Evolutionary conservation across 257 asterid genomes (phyloP).

Genomic region (Henckelia pumila): DNA sequence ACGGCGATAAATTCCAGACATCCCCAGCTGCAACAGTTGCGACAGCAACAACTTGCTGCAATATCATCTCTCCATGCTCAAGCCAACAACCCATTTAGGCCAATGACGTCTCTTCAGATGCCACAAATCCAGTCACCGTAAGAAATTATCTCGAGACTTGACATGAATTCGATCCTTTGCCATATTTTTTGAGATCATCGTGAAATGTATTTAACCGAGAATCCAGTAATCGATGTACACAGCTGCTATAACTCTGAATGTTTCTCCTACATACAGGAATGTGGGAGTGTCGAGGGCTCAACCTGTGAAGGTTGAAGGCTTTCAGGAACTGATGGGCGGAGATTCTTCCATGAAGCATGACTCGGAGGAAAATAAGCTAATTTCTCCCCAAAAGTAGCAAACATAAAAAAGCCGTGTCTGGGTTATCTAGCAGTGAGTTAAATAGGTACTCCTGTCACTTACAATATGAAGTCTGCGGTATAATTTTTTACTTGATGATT

Average conservation of each 20-base stretch:
- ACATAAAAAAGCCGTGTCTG: slow-evolving; percentile 1
- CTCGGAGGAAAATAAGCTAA: slow-evolving; percentile 78
- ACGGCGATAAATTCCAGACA: slow-evolving; percentile 54
- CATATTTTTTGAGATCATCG: neutral
- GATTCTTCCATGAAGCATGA: slow-evolving; percentile 78
- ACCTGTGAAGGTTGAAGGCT: slow-evolving; percentile 97
- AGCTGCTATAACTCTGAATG: slow-evolving; percentile 9
- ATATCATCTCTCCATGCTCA: slow-evolving; percentile 61
- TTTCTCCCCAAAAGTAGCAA: slow-evolving; percentile 58
- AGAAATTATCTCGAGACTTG: slow-evolving; percentile 23
- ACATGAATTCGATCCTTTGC: slow-evolving; percentile 2
- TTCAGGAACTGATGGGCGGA: slow-evolving; percentile 96
- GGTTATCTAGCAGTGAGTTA: slow-evolving; percentile 19
- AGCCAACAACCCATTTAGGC: slow-evolving; percentile 69
- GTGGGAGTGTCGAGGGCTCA: slow-evolving; percentile 86
- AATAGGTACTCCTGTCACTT: slow-evolving; percentile 14
- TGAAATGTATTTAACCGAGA: neutral
- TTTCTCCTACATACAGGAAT: slow-evolving; percentile 43
- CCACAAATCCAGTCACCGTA: slow-evolving; percentile 87
- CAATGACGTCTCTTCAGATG: slow-evolving; percentile 60
- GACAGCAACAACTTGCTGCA: slow-evolving; percentile 82
- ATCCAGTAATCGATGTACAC: neutral
- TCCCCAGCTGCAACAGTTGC: slow-evolving; percentile 53
- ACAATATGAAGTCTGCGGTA: slow-evolving; percentile 8
- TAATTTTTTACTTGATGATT: slow-evolving; percentile 15